These are phyloP conservation scores for Iberis pinnata DNA, from an alignment of 345 rosid species.

Conservation along the genomic window DNA sequence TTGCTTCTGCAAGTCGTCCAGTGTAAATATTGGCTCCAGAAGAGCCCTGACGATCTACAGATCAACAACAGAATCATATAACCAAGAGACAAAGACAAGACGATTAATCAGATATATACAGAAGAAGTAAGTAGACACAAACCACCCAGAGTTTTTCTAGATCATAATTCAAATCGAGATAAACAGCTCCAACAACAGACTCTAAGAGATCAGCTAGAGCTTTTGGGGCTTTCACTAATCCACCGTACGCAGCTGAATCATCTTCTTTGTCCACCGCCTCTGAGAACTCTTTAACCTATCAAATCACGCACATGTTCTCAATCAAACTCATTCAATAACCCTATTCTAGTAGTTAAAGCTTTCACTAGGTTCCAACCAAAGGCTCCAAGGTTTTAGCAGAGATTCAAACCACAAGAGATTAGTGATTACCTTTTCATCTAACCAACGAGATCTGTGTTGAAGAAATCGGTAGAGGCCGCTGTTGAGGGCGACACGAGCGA, in stretches of 20 bases:
- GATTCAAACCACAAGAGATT: background rate
- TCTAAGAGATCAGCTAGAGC: constrained; percentile 73
- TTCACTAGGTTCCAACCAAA: too few relatives aligned
- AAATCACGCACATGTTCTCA: background rate
- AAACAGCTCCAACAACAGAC: constrained; percentile 69
- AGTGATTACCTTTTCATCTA: constrained; percentile 45
- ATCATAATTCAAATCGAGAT: constrained; percentile 49
- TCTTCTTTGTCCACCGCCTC: constrained; percentile 49
- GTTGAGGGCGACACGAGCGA: constrained; percentile 63
- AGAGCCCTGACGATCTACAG: constrained; percentile 54
- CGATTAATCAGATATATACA: too few relatives aligned
- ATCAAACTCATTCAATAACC: background rate
- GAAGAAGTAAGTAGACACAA: constrained; percentile 12
- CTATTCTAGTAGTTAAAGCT: too few relatives aligned
- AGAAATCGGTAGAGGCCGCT: constrained; percentile 42
- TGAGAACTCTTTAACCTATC: constrained; percentile 54
- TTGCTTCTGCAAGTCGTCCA: constrained; percentile 42
- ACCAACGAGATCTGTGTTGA: constrained; percentile 35
- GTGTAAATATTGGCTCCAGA: constrained; percentile 61
- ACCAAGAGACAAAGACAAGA: too few relatives aligned
- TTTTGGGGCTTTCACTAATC: constrained; percentile 71
- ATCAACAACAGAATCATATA: constrained; percentile 1
- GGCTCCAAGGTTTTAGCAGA: too few relatives aligned
- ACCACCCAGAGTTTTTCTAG: constrained; percentile 69
- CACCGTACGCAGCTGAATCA: constrained; percentile 43